Evolutionary conservation across 129 eudicot genomes (phyloP).

Genomic region (Pulicaria dysenterica): DNA sequence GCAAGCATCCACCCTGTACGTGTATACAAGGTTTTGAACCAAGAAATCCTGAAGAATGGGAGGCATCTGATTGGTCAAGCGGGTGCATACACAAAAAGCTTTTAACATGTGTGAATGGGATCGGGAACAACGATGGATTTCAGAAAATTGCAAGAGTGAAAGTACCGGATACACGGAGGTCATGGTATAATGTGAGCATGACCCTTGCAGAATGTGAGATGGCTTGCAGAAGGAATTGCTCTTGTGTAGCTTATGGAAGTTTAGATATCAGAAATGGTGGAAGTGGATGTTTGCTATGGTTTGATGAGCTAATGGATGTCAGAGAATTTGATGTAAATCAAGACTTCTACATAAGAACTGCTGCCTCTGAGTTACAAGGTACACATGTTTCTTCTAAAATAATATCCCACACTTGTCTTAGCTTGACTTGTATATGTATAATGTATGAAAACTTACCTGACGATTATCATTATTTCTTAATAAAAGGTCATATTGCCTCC

Average conservation of each 20-base stretch:
- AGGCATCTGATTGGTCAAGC: constrained; percentile 19
- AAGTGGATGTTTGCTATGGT: constrained; percentile 43
- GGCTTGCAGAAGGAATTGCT: constrained; percentile 33
- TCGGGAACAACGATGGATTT: constrained; percentile 28
- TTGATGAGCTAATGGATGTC: constrained; percentile 33
- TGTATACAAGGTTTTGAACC: constrained; percentile 36
- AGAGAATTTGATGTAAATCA: constrained; percentile 22
- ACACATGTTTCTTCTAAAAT: not conserved
- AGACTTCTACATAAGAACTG: constrained; percentile 27
- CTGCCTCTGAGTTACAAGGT: constrained; percentile 31
- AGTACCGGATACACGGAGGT: constrained; percentile 33
- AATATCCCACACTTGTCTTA: not conserved
- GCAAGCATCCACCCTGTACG: constrained; percentile 15
- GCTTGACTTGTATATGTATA: not conserved
- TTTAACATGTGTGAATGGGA: not conserved
- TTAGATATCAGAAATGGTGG: constrained; percentile 34
- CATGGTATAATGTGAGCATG: constrained; percentile 32
- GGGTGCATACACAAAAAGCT: constrained; percentile 27
- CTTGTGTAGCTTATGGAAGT: constrained; percentile 40
- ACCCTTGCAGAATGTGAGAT: constrained; percentile 37
- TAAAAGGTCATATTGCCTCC: not conserved
- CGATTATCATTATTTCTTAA: not conserved
- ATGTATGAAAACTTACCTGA: not conserved
- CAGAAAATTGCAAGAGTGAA: constrained; percentile 15
- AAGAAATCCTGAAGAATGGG: constrained; percentile 18